phyloP scores from a whole-genome alignment of 805 yeast genomes.

The Hanseniaspora nectarophila region DNA sequence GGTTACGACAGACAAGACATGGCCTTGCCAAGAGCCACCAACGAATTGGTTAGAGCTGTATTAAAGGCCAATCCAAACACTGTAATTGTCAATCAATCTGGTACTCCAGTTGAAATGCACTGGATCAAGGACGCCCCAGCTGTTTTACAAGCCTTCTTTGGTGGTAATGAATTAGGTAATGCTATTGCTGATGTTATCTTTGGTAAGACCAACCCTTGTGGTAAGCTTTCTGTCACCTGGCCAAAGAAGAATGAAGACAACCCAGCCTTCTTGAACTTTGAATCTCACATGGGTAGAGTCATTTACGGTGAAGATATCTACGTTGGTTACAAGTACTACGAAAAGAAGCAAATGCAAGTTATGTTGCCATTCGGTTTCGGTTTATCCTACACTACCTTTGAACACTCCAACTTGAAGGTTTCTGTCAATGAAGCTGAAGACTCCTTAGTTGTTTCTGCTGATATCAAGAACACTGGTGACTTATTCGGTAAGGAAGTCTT shows the following conservation, averaged over 20 bases:
- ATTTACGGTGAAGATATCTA: slow-evolving; percentile 56
- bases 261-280: slow-evolving; percentile 44
- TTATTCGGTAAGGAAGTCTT: slow-evolving; percentile 42
- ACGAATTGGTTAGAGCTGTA: slow-evolving; percentile 36
- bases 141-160: slow-evolving; percentile 44
- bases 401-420: slow-evolving; percentile 31
- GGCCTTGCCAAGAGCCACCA: slow-evolving; percentile 40
- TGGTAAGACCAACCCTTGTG: slow-evolving; percentile 51
- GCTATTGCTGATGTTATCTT: slow-evolving; percentile 48
- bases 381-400: slow-evolving; percentile 46
- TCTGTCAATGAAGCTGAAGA: slow-evolving; percentile 23
- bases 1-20: slow-evolving; percentile 43
- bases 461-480: slow-evolving; percentile 39
- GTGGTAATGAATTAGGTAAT: slow-evolving; percentile 48
- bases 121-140: slow-evolving; percentile 36
- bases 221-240: slow-evolving; percentile 46
- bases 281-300: slow-evolving; percentile 41
- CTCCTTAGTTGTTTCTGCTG: slow-evolving; percentile 26
- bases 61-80: slow-evolving; percentile 38
- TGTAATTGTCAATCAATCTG: slow-evolving; percentile 46
- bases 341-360: slow-evolving; percentile 37
- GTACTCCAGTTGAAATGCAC: slow-evolving; percentile 51
- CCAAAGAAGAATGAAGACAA: slow-evolving; percentile 42
- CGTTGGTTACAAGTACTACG: slow-evolving; percentile 53
- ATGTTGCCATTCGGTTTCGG: slow-evolving; percentile 55